phyloP scores from a whole-genome alignment of 2,329 filamentous ascomycete species.

The Alternaria metachromatica region DNA sequence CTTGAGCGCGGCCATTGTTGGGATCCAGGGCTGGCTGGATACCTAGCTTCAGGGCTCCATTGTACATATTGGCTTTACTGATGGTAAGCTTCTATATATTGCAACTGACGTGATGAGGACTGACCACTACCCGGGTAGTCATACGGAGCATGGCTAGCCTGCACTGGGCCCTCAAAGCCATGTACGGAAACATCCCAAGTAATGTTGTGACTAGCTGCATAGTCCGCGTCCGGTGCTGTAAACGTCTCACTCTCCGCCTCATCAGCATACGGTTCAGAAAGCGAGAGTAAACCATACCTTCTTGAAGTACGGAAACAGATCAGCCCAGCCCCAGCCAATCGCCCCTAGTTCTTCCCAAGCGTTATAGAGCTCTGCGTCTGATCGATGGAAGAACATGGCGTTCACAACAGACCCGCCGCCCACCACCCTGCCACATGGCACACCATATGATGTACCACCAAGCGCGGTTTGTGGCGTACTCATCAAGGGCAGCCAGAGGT shows the following conservation, averaged over 20 bases:
- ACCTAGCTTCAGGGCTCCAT: constrained; percentile 18
- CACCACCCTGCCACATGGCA: constrained; percentile 34
- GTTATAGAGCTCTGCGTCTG: constrained; percentile 48
- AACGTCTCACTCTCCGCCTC: constrained; percentile 31
- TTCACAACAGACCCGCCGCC: constrained; percentile 47
- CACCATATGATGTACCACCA: constrained; percentile 18
- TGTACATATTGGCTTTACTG: constrained; percentile 26
- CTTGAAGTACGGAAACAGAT: constrained; percentile 49
- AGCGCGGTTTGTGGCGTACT: constrained; percentile 28
- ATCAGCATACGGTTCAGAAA: constrained; percentile 35
- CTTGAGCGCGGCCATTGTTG: constrained; percentile 33
- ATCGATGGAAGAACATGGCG: constrained; percentile 45
- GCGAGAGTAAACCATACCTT: constrained; percentile 57
- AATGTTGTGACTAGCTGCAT: constrained; percentile 25
- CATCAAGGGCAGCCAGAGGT: constrained; percentile 30
- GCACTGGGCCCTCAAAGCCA: constrained; percentile 29
- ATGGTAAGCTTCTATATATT: neutral
- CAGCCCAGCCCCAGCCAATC: constrained; percentile 63
- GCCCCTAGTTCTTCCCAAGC: constrained; percentile 65
- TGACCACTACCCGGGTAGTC: constrained; percentile 32
- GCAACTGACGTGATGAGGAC: neutral
- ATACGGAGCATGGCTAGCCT: constrained; percentile 32
- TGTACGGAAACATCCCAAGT: constrained; percentile 27
- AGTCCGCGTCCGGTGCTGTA: constrained; percentile 17
- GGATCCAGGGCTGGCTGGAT: constrained; percentile 22